These are phyloP conservation scores for Populus pruinosa DNA, from an alignment of 345 rosid genomes.

Conservation along the genomic window DNA sequence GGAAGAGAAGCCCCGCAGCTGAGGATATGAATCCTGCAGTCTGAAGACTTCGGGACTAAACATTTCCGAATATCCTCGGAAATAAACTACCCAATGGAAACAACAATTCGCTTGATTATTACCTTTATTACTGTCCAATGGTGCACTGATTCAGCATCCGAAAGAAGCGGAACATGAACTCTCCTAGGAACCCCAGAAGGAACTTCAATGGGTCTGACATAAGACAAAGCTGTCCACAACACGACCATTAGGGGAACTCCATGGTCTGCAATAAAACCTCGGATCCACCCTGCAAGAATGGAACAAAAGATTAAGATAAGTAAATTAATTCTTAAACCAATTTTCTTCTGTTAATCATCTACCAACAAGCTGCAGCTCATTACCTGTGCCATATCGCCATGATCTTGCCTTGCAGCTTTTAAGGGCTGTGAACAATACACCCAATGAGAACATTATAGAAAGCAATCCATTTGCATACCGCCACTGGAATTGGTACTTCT, in stretches of 20 bases:
- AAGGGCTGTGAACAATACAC: slow-evolving; percentile 49
- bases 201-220: slow-evolving; percentile 37
- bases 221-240: slow-evolving; percentile 64
- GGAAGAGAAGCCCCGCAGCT: too few relatives aligned
- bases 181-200: slow-evolving; percentile 67
- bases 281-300: slow-evolving; percentile 48
- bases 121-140: slow-evolving; percentile 90
- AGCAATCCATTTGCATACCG: slow-evolving; percentile 69
- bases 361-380: background rate
- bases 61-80: background rate
- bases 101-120: background rate
- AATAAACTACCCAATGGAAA: background rate
- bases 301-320: background rate
- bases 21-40: background rate
- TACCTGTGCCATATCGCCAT: slow-evolving; percentile 61
- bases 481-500: slow-evolving; percentile 52
- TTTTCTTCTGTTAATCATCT: background rate
- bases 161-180: slow-evolving; percentile 70
- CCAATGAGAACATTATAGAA: slow-evolving; percentile 59
- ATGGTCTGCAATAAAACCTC: slow-evolving; percentile 70
- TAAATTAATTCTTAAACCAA: background rate
- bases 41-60: background rate
- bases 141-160: slow-evolving; percentile 62
- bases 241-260: slow-evolving; percentile 81
- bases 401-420: slow-evolving; percentile 67